Base-by-base conservation (phyloP, 2,329 filamentous ascomycete genomes). In the Xylaria sp. region DNA sequence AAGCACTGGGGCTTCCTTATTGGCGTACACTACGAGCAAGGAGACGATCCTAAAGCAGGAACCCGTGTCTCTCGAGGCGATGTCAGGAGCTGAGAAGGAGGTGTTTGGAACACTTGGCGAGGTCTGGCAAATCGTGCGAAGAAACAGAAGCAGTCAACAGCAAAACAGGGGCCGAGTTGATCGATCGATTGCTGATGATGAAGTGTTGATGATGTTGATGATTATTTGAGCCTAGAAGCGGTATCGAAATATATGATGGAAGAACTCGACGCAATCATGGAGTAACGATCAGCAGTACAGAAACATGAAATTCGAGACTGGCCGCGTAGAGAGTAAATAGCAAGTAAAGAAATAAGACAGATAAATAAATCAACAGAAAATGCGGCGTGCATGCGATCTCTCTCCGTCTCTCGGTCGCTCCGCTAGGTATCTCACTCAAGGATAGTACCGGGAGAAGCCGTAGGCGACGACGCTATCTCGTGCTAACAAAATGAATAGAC, bases 1-100 rank as follows among this genome's bases (percentile, higher is more conserved):
- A 37, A 7, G 39, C 46, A 56, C 58, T 44, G 46, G 37, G 47
- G 13, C 30, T 50, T 56, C 7, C 62, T 39, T 53, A 55, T 55
- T 3, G 47, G 18, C n/a, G 48, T 30, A 51, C 16, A 55, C 54
- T 34, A 35, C 39, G 23, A 18, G 52, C 4, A 46, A 13, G 19
- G 9, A 55, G 50, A 13, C 35, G 7, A 16, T 19, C 52, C 5
- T 13, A 13, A 37, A 48, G 19, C 5, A 51, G n/a, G 16, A 44
- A 52, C 23, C 19, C 3, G 23, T 16, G 18, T 18, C 30, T 52
- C 30, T 50, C n/a, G 30, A 30, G 42, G 35, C 9, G 49, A 8
- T 52, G 37, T 51, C n/a, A 54, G 11, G 34, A 47, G 51, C 37
- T 37, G 37, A 16, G 19, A 46, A 16, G 13, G 18, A n/a, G 18